Percentiles rank a stretch among this genome's conserved stretches.
phyloP scores from a whole-genome alignment of 2,329 filamentous ascomycete species.

The Fusarium staphyleae region DNA sequence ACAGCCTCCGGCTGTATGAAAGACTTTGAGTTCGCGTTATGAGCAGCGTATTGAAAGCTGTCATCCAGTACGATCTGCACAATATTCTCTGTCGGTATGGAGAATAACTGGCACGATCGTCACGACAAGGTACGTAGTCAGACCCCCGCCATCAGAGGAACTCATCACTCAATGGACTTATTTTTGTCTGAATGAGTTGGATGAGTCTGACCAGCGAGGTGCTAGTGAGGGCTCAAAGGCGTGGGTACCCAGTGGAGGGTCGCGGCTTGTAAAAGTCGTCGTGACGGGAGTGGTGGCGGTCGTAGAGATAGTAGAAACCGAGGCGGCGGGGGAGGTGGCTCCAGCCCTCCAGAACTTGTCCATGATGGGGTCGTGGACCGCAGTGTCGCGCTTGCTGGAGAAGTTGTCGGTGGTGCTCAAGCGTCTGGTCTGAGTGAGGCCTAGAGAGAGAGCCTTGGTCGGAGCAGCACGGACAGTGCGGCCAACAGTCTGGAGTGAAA shows the following conservation, averaged over 20 bases:
- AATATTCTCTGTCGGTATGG: no score
- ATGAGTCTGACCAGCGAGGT: constrained; percentile 31
- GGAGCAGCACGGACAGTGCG: constrained; percentile 24
- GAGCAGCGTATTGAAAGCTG: no score
- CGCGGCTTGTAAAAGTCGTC: constrained; percentile 19
- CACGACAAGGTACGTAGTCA: no score
- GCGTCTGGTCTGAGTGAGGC: constrained; percentile 21
- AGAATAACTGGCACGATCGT: no score
- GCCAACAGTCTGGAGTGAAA: constrained; percentile 32
- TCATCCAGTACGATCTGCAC: no score
- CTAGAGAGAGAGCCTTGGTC: constrained; percentile 11
- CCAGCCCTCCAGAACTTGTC: constrained; percentile 31
- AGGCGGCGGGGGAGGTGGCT: constrained; percentile 13
- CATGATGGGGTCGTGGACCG: constrained; percentile 36
- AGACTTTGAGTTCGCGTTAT: no score
- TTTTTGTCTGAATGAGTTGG: not conserved
- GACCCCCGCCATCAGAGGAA: not conserved
- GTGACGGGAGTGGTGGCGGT: constrained; percentile 7
- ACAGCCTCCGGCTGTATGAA: no score
- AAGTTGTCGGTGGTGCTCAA: constrained; percentile 30
- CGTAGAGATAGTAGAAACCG: not conserved
- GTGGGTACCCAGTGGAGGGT: constrained; percentile 34
- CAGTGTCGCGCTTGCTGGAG: constrained; percentile 21
- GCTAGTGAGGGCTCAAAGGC: constrained; percentile 32
- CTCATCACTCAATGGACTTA: not conserved